Evolutionary conservation across 2,329 filamentous ascomycete species (phyloP).

Genomic region (Fusarium devonianum): DNA sequence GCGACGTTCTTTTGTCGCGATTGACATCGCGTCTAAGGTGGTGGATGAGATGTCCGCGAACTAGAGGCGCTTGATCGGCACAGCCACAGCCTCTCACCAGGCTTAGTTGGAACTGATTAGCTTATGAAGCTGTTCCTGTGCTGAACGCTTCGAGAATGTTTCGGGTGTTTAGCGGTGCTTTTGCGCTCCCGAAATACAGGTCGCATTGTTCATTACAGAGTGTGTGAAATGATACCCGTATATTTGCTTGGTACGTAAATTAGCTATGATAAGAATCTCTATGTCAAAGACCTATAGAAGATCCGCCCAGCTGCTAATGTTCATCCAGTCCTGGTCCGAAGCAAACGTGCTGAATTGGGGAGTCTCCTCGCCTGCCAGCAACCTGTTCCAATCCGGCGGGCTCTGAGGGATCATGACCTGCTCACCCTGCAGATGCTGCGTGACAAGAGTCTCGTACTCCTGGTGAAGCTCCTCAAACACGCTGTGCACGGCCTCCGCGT

Average conservation of each 20-base stretch:
- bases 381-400: constrained; percentile 37
- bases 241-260: neutral
- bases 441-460: constrained; percentile 37
- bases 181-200: no score
- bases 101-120: no score
- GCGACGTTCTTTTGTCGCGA: no score
- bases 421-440: constrained; percentile 34
- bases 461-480: constrained; percentile 38
- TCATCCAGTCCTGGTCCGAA: constrained; percentile 39
- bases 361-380: constrained; percentile 29
- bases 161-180: no score
- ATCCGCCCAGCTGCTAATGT: constrained; percentile 38
- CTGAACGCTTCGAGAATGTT: no score
- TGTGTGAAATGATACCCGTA: no score
- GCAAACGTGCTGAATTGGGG: constrained; percentile 28
- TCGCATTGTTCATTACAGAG: no score
- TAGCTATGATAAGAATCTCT: neutral
- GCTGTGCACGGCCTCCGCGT: constrained; percentile 38
- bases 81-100: no score
- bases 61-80: no score
- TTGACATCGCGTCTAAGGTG: no score
- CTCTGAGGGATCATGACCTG: constrained; percentile 37
- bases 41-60: no score
- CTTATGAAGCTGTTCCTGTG: no score
- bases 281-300: constrained; percentile 9